Conservation (phyloP, 495 filamentous ascomycete species). For the Staphylotrichum tortipilum region DNA sequence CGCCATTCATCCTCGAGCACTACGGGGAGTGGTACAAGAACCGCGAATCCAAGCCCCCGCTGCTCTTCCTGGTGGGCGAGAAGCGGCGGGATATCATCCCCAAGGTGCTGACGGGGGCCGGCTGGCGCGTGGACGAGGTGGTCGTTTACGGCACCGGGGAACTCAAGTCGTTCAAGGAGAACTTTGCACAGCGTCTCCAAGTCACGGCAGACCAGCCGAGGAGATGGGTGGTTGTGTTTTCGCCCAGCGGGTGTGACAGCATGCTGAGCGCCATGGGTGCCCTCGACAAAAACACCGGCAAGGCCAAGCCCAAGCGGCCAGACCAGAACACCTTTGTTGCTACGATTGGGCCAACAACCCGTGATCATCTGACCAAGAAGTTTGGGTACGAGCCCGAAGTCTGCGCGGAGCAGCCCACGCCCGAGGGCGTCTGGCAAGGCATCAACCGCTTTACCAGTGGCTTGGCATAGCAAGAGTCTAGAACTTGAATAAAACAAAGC, state of each 20-base stretch:
- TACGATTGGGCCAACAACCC: conserved; percentile 91
- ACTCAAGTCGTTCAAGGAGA: conserved; percentile 59
- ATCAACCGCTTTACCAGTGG: conserved; percentile 46
- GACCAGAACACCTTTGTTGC: conserved; percentile 51
- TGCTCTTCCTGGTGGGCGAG: conserved; percentile 84
- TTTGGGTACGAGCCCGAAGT: conserved; percentile 74
- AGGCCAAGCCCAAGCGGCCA: conserved; percentile 26
- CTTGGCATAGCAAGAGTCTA: conserved; percentile 1
- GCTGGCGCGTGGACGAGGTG: conserved; percentile 59
- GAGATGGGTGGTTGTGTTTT: conserved; percentile 90
- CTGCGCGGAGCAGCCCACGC: conserved; percentile 71
- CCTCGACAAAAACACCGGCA: conserved; percentile 42
- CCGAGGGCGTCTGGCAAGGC: conserved; percentile 67
- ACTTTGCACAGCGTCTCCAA: conserved; percentile 47
- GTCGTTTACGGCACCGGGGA: conserved; percentile 81
- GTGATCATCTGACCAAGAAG: conserved; percentile 56
- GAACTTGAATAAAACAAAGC: background rate
- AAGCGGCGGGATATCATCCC: conserved; percentile 84
- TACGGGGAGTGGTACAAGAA: conserved; percentile 43
- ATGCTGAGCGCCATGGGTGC: conserved; percentile 62
- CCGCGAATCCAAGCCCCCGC: conserved; percentile 42
- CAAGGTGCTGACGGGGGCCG: conserved; percentile 53
- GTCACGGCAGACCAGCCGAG: conserved; percentile 28
- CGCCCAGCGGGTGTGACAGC: conserved; percentile 75
- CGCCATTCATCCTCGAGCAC: conserved; percentile 65